These are phyloP conservation scores for maize (Zea mays) DNA, from an alignment of 176 grass and related monocot genomes.

Conservation along the genomic window DNA sequence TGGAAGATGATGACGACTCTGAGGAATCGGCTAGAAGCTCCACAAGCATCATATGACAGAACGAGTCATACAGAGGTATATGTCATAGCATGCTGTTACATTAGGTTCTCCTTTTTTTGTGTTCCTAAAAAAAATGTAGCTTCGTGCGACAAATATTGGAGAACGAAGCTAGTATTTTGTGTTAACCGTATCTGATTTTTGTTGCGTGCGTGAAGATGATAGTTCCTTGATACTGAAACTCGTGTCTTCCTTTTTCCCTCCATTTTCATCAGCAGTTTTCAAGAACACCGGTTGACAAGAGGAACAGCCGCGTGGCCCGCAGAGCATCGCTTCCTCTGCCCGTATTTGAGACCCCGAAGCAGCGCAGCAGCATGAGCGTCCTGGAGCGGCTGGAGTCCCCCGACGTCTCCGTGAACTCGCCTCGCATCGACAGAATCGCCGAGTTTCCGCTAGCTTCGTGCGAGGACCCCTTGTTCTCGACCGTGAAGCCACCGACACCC, in stretches of 20 bases:
- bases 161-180: too few relatives aligned
- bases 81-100: too few relatives aligned
- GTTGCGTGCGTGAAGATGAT: too few relatives aligned
- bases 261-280: neutral
- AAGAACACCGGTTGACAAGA: constrained; percentile 20
- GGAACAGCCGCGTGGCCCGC: neutral
- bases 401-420: constrained; percentile 71
- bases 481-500: neutral
- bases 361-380: constrained; percentile 36
- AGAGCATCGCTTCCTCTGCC: constrained; percentile 56
- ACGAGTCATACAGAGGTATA: constrained; percentile 51
- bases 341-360: constrained; percentile 37
- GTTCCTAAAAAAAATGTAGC: too few relatives aligned
- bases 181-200: too few relatives aligned
- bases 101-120: too few relatives aligned
- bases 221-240: neutral
- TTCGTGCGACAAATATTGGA: too few relatives aligned
- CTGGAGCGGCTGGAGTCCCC: constrained; percentile 55
- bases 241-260: neutral
- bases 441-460: constrained; percentile 65
- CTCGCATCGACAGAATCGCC: constrained; percentile 78
- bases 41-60: constrained; percentile 47
- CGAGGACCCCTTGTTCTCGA: constrained; percentile 42
- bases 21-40: constrained; percentile 42
- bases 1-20: constrained; percentile 44